Evolutionary conservation across 495 filamentous ascomycete genomes (phyloP), one percentile per base, ranked within the genome.

Genomic region (Letharia columbiana): DNA sequence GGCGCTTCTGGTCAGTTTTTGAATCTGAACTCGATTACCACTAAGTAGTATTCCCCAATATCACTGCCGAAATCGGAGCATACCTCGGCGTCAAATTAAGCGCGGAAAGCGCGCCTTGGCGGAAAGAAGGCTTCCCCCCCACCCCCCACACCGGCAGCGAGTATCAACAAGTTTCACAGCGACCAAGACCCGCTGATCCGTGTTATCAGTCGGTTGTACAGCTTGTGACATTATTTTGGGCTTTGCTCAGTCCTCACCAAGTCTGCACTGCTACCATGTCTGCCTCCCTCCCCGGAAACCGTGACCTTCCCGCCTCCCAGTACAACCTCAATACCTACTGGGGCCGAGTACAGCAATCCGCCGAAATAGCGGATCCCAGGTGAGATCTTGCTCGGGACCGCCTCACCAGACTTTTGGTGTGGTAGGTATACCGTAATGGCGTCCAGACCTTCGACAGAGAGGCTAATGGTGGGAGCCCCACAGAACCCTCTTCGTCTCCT

Each of bases 321-420:
- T 93, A 96, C 80, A 88, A 98, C 73, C 82, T 98, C 72, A 85
- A 76, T 71, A 96, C 91, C 62, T 98, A 98, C 78, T 93, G 89
- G 91, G 94, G 94, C 56, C 88, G 94, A 18, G 95, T 98, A 68
- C 84, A 84, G 73, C 94, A 98, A 78, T 87, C 91, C 5, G 90
- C 88, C 17, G 87, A 93, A 71, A 86, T 98, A 67, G 87, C 92
- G 74, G 94, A 98, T 80, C 94, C 94, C 68, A 93, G 92, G 94
- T 98, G 82, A 87, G 88, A 75, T 71, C 62, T 62, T 59, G 37
- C 47, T 62, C 39, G 47, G 58, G 62, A 44, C 62, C 61, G 52
- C 70, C 69, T 72, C 70, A 66, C 60, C 63, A 64, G 57, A 54
- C 31, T 35, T 28, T 37, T 63, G 66, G 66, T 71, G 69, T 63